Evolutionary conservation across 805 yeast genomes (phyloP).

Genomic region (Saccharomycopsis fibuligera): DNA sequence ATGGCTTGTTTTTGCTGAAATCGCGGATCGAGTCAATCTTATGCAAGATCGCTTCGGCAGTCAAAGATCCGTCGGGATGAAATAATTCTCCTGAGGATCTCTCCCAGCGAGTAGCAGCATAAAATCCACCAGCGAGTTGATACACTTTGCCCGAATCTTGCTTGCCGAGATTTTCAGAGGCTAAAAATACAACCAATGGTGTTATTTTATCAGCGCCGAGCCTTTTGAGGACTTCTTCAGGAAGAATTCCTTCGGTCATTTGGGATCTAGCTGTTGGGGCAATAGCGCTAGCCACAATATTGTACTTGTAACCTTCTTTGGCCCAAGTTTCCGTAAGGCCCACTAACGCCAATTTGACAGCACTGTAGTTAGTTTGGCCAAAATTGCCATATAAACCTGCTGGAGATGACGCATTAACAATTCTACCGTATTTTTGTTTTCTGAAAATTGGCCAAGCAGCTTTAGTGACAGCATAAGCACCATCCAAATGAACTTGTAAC

Average conservation of each 20-base stretch:
- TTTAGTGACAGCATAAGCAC: slow-evolving; percentile 75
- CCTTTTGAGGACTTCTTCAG: slow-evolving; percentile 74
- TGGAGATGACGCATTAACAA: slow-evolving; percentile 91
- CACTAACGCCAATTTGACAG: slow-evolving; percentile 84
- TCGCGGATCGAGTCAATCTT: slow-evolving; percentile 57
- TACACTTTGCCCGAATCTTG: slow-evolving; percentile 67
- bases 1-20: slow-evolving; percentile 49
- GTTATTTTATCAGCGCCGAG: slow-evolving; percentile 84
- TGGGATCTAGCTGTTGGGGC: slow-evolving; percentile 94
- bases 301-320: slow-evolving; percentile 83
- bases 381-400: slow-evolving; percentile 96
- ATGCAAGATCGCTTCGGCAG: slow-evolving; percentile 77
- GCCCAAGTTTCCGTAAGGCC: slow-evolving; percentile 94
- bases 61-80: slow-evolving; percentile 68
- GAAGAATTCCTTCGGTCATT: slow-evolving; percentile 89
- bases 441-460: slow-evolving; percentile 92
- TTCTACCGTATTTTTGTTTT: slow-evolving; percentile 80
- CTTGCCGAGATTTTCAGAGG: slow-evolving; percentile 52
- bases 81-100: slow-evolving; percentile 81
- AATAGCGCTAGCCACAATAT: slow-evolving; percentile 78
- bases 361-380: slow-evolving; percentile 94
- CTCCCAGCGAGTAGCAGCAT: slow-evolving; percentile 91
- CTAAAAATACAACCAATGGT: slow-evolving; percentile 79
- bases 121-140: slow-evolving; percentile 93
- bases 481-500: slow-evolving; percentile 81